Conservation (phyloP, 176 grass and related monocot species). For the Puccinellia tenuiflora region DNA sequence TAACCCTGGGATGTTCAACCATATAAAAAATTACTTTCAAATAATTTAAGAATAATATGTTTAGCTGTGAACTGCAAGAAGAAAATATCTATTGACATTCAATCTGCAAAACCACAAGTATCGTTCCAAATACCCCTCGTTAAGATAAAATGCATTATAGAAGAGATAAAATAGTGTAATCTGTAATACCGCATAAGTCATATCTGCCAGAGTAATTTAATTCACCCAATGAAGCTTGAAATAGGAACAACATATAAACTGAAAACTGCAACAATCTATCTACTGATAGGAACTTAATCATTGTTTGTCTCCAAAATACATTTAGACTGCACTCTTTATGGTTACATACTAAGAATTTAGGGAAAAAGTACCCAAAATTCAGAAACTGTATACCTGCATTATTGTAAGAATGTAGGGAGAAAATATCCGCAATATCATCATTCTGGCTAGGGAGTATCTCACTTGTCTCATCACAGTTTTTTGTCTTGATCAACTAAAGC, state of each 20-base stretch:
- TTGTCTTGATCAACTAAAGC: constrained; percentile 6
- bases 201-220: neutral
- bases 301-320: neutral
- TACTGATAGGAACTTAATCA: neutral
- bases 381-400: constrained; percentile 25
- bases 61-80: neutral
- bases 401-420: constrained; percentile 36
- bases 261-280: neutral
- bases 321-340: neutral
- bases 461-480: constrained; percentile 15
- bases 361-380: neutral
- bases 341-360: neutral
- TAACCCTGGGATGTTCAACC: constrained; percentile 30
- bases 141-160: neutral
- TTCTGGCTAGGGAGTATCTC: constrained; percentile 24
- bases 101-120: neutral
- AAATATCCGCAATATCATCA: constrained; percentile 48
- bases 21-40: neutral
- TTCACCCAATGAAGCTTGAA: neutral
- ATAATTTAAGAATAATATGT: neutral
- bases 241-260: neutral
- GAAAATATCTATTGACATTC: neutral
- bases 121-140: neutral
- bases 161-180: neutral
- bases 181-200: neutral